Evolutionary conservation across 1,284 basidiomycete genomes (phyloP), one percentile per base, ranked within the genome.

Genomic region (Termitomyces sp.): DNA sequence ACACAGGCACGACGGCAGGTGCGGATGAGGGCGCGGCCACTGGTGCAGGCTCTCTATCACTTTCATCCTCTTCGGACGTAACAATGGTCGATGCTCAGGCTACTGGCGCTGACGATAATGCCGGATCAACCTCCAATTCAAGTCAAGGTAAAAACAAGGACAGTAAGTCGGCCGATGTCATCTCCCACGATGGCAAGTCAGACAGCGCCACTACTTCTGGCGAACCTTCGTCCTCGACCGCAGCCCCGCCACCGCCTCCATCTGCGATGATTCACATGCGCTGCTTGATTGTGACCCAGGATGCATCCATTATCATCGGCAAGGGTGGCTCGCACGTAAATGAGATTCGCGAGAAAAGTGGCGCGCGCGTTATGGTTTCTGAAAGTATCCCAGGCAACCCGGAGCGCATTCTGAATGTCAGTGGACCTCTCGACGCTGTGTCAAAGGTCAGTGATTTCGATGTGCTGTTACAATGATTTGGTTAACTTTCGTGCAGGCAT

Each of bases 261-360:
- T 82, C 88, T 3, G 84, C 87, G 43, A 84, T 80, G 73, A 96
- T 96, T 61, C 90, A 94, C 62, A 94, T 96, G 91, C 86, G 93
- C 51, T 94, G 90, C 72, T 78, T 99, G 67, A 99, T 99, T 67
- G 95, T 99, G 63, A 99, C 97, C 9, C 94, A 98, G 73, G 97
- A 99, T 71, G 97, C 97, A 15, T 96, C 93, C 56, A 94, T 99
- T 73, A 99, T 99, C 76, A 99, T 99, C 67, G 97, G 97, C 40
- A 95, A 95, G 73, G 91, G 80, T 49, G 97, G 97, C 60, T 84
- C 91, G 53, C 96, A 99, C 73, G 95, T 99, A 67, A 98, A 98
- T 68, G 96, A 99, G 73, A 99, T 99, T 64, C 81, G 97, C 56
- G 95, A 98, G 73, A 97, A 97, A 79, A 95, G 93, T 64, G 93